These are phyloP conservation scores for Rosa multiflora DNA, from an alignment of 306 rosid species.

Conservation along the genomic window DNA sequence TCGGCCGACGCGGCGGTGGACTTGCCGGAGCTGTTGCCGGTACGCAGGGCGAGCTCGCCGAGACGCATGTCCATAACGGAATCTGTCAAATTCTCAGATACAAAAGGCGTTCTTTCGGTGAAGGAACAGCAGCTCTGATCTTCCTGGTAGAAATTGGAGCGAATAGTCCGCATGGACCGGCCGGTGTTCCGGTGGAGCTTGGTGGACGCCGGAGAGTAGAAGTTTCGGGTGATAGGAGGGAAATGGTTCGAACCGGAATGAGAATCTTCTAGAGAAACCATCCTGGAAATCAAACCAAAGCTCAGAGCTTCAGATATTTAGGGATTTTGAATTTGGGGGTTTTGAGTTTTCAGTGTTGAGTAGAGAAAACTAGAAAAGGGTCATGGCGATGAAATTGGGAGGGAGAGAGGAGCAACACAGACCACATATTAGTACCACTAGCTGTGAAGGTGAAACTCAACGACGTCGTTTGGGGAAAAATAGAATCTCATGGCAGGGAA, in stretches of 20 bases:
- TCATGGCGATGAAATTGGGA: not conserved
- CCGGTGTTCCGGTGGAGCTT: constrained; percentile 60
- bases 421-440: not conserved
- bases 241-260: constrained; percentile 60
- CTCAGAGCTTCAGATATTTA: not conserved
- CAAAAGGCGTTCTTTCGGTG: constrained; percentile 43
- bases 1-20: constrained; percentile 43
- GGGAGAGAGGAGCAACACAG: not conserved
- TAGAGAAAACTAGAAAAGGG: not conserved
- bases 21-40: constrained; percentile 33
- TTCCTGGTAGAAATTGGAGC: constrained; percentile 70
- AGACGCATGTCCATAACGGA: constrained; percentile 87
- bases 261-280: constrained; percentile 86
- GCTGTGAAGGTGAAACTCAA: not conserved
- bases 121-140: constrained; percentile 52
- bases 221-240: constrained; percentile 32
- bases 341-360: not conserved
- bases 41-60: constrained; percentile 74
- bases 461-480: not conserved
- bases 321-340: not conserved
- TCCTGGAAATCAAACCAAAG: constrained; percentile 16
- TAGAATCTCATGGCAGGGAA: constrained; percentile 19
- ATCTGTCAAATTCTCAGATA: constrained; percentile 73
- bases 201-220: constrained; percentile 46
- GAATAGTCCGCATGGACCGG: constrained; percentile 88